Evolutionary conservation across 75 land plant species (phyloP).

Genomic region (Ceratopteris richardii): DNA sequence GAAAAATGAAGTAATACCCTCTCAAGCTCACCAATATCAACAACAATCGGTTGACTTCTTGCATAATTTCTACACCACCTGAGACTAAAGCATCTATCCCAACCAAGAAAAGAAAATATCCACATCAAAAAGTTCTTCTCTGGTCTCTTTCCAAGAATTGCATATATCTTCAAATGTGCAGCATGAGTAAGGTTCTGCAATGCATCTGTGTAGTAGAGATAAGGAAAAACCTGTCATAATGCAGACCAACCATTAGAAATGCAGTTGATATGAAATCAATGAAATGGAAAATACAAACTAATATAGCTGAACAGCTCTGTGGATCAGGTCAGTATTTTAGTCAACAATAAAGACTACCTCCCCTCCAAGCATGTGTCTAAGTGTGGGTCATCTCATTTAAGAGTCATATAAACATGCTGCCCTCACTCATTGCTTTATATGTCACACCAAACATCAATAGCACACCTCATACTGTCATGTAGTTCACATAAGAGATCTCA

Average conservation of each 20-base stretch:
- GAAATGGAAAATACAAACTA: no score
- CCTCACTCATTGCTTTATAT: no score
- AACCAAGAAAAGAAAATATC: conserved; percentile 21
- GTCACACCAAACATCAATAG: neutral
- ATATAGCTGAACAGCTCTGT: no score
- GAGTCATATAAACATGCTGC: no score
- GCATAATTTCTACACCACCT: conserved; percentile 45
- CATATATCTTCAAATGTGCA: conserved; percentile 19
- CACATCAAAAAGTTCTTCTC: conserved; percentile 15
- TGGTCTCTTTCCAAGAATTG: conserved; percentile 32
- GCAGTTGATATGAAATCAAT: no score
- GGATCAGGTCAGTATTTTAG: no score
- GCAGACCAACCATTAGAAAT: no score
- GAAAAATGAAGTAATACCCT: conserved; percentile 5
- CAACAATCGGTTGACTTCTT: conserved; percentile 25
- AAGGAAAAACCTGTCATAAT: conserved; percentile 45
- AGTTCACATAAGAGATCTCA: neutral
- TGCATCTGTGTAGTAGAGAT: conserved; percentile 32
- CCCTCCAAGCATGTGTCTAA: no score
- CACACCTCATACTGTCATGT: neutral
- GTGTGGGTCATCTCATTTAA: no score
- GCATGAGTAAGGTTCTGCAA: conserved; percentile 42
- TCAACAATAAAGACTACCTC: no score
- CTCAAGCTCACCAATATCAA: conserved; percentile 21
- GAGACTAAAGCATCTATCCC: conserved; percentile 28